Evolutionary conservation across 768 basidiomycete genomes (phyloP).

Genomic region (Clavaria fumosa): DNA sequence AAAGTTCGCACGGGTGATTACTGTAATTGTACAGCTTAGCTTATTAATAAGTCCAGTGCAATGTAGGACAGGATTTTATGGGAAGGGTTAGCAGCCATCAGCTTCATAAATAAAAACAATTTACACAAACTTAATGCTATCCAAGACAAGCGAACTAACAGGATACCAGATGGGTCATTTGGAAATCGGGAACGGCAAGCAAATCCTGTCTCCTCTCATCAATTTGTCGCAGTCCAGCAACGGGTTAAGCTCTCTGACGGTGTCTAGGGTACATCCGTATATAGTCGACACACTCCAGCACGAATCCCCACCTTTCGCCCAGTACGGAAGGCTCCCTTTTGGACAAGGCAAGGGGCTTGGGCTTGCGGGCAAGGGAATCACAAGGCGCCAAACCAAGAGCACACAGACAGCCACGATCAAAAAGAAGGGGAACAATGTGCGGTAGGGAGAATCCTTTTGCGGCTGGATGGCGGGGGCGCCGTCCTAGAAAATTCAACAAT

Average conservation of each 20-base stretch:
- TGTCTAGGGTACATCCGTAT: conserved; percentile 34
- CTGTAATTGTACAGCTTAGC: too few relatives aligned
- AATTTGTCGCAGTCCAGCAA: conserved; percentile 39
- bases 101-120: too few relatives aligned
- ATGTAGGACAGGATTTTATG: too few relatives aligned
- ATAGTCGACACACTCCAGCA: conserved; percentile 48
- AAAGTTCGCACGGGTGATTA: too few relatives aligned
- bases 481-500: conserved; percentile 9
- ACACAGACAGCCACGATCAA: conserved; percentile 49
- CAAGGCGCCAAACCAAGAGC: conserved; percentile 48
- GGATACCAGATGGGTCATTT: too few relatives aligned
- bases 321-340: conserved; percentile 27
- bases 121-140: too few relatives aligned
- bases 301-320: conserved; percentile 41
- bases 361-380: conserved; percentile 29
- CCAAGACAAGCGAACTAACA: too few relatives aligned
- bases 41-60: too few relatives aligned
- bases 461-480: conserved; percentile 18
- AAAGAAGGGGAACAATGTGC: conserved; percentile 57
- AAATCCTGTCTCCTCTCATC: conserved; percentile 46
- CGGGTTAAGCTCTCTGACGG: conserved; percentile 35
- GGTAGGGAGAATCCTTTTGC: conserved; percentile 33
- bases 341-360: conserved; percentile 22
- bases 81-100: too few relatives aligned
- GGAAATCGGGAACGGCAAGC: too few relatives aligned